Evolutionary conservation across 805 yeast genomes (phyloP).

Genomic region (Ogataea dorogensis): DNA sequence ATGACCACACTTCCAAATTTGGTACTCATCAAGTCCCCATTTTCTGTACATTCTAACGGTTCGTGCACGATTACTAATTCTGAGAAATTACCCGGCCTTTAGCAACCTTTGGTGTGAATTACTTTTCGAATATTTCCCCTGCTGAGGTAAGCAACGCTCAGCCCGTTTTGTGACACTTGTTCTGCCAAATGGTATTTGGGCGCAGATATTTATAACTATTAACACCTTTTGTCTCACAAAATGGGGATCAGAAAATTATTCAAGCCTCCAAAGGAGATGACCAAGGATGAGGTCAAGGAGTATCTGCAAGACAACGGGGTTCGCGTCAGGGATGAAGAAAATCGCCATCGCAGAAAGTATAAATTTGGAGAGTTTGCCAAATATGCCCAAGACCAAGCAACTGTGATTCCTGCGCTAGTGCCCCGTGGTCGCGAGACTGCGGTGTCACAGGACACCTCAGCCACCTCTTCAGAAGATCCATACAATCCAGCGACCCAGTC

Average conservation of each 20-base stretch:
- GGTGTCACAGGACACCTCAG: conserved; percentile 10
- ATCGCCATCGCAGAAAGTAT: conserved; percentile 33
- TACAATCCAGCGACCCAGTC: conserved; percentile 25
- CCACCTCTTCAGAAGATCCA: conserved; percentile 20
- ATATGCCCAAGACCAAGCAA: conserved; percentile 41
- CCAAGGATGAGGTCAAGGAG: conserved; percentile 41
- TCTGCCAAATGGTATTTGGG: conserved; percentile 6
- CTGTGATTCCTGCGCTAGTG: conserved; percentile 17
- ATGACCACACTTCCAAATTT: too few species aligned
- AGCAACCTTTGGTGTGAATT: too few species aligned
- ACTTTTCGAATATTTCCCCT: too few species aligned
- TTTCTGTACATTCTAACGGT: too few species aligned
- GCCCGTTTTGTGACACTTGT: conserved; percentile 7
- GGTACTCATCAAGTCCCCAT: too few species aligned
- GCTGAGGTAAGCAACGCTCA: too few species aligned
- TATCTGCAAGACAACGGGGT: conserved; percentile 43
- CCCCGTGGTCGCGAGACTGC: conserved; percentile 25
- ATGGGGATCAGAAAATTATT: conserved; percentile 53
- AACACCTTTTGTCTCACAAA: conserved; percentile 1
- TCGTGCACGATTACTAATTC: too few species aligned
- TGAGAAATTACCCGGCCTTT: too few species aligned
- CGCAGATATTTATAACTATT: conserved; percentile 5
- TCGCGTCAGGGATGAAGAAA: conserved; percentile 35
- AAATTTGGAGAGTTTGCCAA: conserved; percentile 49
- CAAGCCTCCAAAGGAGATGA: conserved; percentile 49